A percentile compares a stretch with the other conserved stretches of the same genome.
Conservation (phyloP, 208 protist species). For the Leishmania arabica region DNA sequence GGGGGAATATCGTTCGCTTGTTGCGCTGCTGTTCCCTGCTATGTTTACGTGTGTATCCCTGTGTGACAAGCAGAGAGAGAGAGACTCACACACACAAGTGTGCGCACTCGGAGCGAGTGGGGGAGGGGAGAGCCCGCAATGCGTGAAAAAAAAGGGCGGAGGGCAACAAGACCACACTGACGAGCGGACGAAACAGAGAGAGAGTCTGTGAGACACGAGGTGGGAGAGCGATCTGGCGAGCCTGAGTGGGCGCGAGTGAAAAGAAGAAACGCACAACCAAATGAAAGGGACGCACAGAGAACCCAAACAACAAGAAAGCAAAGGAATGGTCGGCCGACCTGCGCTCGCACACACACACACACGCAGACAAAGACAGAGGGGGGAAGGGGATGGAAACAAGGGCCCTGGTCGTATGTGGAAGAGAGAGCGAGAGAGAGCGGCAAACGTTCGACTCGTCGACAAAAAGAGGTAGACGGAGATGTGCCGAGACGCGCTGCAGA, state of each 20-base stretch:
- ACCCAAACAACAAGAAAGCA: not conserved
- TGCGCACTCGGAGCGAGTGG: not conserved
- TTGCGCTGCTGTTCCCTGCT: not conserved
- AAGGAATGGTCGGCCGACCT: not conserved
- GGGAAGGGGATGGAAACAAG: not conserved
- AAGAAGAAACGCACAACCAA: not conserved
- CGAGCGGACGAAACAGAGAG: not conserved
- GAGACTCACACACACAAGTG: not conserved
- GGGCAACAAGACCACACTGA: not conserved
- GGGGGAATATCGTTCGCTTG: not conserved
- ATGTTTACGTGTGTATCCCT: not conserved
- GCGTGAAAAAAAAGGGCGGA: not conserved
- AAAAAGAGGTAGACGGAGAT: not conserved
- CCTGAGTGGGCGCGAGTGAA: not conserved
- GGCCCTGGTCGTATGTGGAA: not conserved
- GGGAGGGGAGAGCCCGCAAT: not conserved
- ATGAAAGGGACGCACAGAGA: not conserved
- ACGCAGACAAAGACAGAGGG: not conserved
- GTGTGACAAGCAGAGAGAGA: constrained; percentile 2
- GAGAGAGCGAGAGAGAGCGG: not conserved
- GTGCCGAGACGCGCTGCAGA: not conserved
- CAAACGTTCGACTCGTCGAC: not conserved
- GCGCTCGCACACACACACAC: not conserved
- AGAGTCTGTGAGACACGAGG: not conserved
- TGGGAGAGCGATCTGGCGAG: not conserved